Evolutionary conservation across 345 rosid genomes (phyloP), one percentile per base, ranked within the genome.

Genomic region (Psidium friedrichsthalianum): DNA sequence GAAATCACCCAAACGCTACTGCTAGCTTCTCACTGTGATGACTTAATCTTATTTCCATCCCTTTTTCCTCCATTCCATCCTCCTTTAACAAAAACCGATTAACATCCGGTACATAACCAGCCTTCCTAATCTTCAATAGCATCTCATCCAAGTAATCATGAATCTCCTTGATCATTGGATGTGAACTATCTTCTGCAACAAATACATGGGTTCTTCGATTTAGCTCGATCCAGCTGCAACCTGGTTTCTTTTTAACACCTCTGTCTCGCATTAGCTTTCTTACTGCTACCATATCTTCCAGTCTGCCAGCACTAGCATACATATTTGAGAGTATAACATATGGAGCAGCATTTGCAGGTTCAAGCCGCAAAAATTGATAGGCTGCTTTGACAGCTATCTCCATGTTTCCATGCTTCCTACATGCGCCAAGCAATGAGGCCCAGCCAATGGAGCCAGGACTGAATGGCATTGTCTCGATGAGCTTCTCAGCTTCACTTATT

Each of bases 21-120:
- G 98, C 97, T 78, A 95, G 91, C 93, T 95, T 95, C 94, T 96
- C 98, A 51, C 99, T 95, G 47, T 94, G 98, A 90, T 93, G 93
- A 82, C 92, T 89, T 85, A 96, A 61, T 84, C 90, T 90, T 47
- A 87, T 89, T 92, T 95, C 99, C 87, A 88, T 93, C 84, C 94
- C 96, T 85, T 87, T 92, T 54, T 88, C 89, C 27, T 82, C 90
- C 13, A 88, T 88, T 56, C 90, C 95, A 61, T 91, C 96, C 11
- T 83, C 88, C 89, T 93, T 94, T 74, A 94, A 91, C 84, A 90
- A 89, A 59, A 95, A 93, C 94, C 96, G 95, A 83, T 88, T 91
- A 88, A 92, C 85, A 84, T 93, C 97, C 29, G 96, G 96, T 32
- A 94, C 97, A 85, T 96, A 95, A 21, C 99, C 99, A 69, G 90